Base-by-base conservation (phyloP, 495 filamentous ascomycete species). In the Aspergillus sclerotioniger region DNA sequence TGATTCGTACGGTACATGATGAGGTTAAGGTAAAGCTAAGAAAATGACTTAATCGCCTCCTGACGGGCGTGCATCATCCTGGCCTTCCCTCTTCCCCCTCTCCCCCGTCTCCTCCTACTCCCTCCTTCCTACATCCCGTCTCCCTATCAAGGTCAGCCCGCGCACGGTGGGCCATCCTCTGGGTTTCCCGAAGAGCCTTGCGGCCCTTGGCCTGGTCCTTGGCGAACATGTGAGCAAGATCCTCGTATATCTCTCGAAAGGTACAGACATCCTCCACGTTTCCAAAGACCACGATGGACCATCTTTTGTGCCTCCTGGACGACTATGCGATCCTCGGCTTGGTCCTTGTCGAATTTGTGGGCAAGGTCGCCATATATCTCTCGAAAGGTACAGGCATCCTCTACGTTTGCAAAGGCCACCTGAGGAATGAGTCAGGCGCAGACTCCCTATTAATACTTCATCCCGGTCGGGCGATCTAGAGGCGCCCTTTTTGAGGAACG, bases 381-480 rank as follows among this genome's bases (percentile, higher is more conserved):
- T 46, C 20, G 44, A 20, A 19, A 46, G 9, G 2, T 13, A 46
- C 44, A 20, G 16, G 44, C 16, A 20, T 46, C 44, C 13, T 5
- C 44, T 9, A 8, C 44, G 16, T 46, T 46, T 19, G 15, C 44
- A 46, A 46, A 20, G 44, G 44, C 44, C 44, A 20, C 44, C n/a
- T n/a, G n/a, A n/a, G n/a, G n/a, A n/a, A n/a, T n/a, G n/a, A n/a
- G n/a, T n/a, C n/a, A n/a, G n/a, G n/a, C n/a, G n/a, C n/a, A n/a
- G n/a, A n/a, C n/a, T n/a, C n/a, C n/a, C n/a, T n/a, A n/a, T n/a
- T n/a, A n/a, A n/a, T n/a, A n/a, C n/a, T 46, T n/a, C 50, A 10
- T 53, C 50, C 4, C 12, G n/a, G 50, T 53, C 31, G 7, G 46
- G 46, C 17, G 46, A 49, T 49, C 19, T 19, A 49, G 46, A 49